phyloP scores from a whole-genome alignment of 331 rosid species.

The Acacia pycnantha region DNA sequence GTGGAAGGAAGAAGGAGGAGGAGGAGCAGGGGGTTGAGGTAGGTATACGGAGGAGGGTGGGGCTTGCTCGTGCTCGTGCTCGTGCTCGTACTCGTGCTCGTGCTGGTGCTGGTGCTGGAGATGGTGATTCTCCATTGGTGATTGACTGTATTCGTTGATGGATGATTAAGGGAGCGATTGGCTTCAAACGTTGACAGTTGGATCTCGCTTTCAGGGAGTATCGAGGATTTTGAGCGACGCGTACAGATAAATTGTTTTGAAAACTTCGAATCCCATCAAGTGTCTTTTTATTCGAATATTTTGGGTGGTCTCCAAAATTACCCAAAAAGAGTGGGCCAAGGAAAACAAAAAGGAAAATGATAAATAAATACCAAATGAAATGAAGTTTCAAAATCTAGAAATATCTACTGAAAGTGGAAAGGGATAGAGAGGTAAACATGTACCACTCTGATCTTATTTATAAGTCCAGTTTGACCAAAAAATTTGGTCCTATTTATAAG shows the following conservation, averaged over 20 bases:
- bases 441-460: too few relatives aligned
- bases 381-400: too few relatives aligned
- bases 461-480: too few relatives aligned
- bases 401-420: too few relatives aligned
- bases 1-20: constrained; percentile 53
- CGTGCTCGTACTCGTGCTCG: constrained; percentile 11
- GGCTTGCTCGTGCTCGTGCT: constrained; percentile 31
- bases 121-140: constrained; percentile 41
- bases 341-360: too few relatives aligned
- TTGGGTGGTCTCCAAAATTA: constrained; percentile 18
- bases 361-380: too few relatives aligned
- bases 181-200: not conserved
- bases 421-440: too few relatives aligned
- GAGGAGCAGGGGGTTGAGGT: constrained; percentile 38
- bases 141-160: not conserved
- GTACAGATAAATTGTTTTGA: constrained; percentile 58
- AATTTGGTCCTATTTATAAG: too few relatives aligned
- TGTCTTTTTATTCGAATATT: not conserved
- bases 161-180: not conserved
- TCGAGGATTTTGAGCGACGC: constrained; percentile 91
- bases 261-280: not conserved
- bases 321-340: not conserved
- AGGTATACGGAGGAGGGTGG: constrained; percentile 50
- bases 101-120: too few relatives aligned
- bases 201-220: not conserved